phyloP scores from a whole-genome alignment of 345 rosid species.

The Euphorbia peplus region DNA sequence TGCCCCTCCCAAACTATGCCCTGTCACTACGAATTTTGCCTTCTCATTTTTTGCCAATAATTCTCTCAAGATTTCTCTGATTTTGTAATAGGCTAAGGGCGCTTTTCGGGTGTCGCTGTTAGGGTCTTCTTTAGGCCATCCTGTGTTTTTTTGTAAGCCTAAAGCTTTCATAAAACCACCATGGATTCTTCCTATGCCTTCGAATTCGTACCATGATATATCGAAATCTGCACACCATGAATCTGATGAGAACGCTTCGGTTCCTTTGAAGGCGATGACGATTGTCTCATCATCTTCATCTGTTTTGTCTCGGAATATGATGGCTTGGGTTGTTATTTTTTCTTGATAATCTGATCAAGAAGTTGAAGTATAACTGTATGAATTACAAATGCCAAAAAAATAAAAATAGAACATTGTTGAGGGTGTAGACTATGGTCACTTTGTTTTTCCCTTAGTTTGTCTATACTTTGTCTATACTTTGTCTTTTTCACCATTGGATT shows the following conservation, averaged over 20 bases:
- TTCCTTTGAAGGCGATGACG: conserved; percentile 66
- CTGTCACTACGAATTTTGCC: conserved; percentile 47
- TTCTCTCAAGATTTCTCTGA: conserved; percentile 44
- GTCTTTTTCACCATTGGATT: no score
- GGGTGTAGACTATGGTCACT: no score
- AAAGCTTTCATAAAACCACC: conserved; percentile 78
- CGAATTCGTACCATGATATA: conserved; percentile 66
- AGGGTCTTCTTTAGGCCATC: conserved; percentile 49
- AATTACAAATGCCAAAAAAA: no score
- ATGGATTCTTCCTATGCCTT: conserved; percentile 58
- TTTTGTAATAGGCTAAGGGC: conserved; percentile 54
- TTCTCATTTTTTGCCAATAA: conserved; percentile 29
- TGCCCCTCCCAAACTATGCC: conserved; percentile 81
- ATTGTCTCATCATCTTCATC: conserved; percentile 41
- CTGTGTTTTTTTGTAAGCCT: conserved; percentile 56
- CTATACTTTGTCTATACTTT: no score
- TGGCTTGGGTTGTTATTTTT: conserved; percentile 58
- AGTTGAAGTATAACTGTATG: background rate
- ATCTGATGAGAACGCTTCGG: conserved; percentile 58
- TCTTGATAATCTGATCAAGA: conserved; percentile 47
- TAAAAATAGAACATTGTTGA: no score
- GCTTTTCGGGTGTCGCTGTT: conserved; percentile 16
- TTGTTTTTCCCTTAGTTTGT: no score
- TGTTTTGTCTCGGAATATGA: conserved; percentile 39
- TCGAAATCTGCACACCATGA: conserved; percentile 74